Base-by-base conservation (phyloP, 306 rosid genomes). In the Corylus heterophylla region DNA sequence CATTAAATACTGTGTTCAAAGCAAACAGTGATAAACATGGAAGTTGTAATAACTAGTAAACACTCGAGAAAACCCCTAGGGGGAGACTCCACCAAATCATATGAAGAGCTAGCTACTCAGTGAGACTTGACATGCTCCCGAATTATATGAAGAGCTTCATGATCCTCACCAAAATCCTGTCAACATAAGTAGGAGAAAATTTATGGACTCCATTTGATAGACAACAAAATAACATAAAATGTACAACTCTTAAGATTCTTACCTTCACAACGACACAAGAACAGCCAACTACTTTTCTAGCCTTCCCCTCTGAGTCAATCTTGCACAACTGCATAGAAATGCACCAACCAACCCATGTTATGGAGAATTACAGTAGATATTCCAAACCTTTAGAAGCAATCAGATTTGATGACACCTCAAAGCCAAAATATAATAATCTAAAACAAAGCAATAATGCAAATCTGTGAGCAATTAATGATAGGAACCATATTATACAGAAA, bases 221-320 rank as follows among this genome's bases (percentile, higher is more conserved):
- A 68, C 48, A 9, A 37, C 50, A 42, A 9, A 9, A 44, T 0
- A 4, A 11, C 0, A 39, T 39, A 17, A 42, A 44, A 31, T 42
- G 31, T 17, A 12, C 44, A 18, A 68, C 51, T 42, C 9, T 20
- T 42, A 8, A 2, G 69, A 4, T 14, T 6, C 69, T 71, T 90
- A 93, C 97, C 92, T 89, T 88, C 70, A 93, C 96, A 78, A 93
- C 97, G 2, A 93, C 94, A 39, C 96, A 93, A 14, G 94, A 89
- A 83, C 89, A 86, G 20, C 89, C 89, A 37, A 83, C 89, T 2
- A 86, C 87, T 54, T 83, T 86, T 80, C 89, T 93, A 5, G 97
- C 97, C 84, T 93, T 93, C 31, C 97, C 97, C 76, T 93, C 97
- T 0, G 96, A 93, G 67, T 93, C 97, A 45, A 91, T 91, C 89